These are phyloP conservation scores for Calonectria hongkongensis DNA, from an alignment of 2,329 filamentous ascomycete species.

Conservation along the genomic window DNA sequence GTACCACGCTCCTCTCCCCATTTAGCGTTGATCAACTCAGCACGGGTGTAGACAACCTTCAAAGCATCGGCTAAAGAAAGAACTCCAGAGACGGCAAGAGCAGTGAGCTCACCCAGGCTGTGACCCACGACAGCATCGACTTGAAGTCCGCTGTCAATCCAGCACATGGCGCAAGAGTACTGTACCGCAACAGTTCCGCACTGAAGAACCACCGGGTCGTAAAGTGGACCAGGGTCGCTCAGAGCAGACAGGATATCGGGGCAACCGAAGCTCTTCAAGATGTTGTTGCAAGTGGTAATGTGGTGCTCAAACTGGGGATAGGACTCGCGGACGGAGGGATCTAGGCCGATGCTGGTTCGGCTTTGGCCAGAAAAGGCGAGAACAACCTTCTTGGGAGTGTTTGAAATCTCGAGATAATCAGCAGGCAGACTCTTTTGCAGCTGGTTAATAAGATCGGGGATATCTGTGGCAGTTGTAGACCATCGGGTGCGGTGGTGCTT, in stretches of 20 bases:
- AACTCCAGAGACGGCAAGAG: conserved; percentile 58
- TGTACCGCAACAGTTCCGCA: conserved; percentile 46
- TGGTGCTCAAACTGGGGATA: conserved; percentile 55
- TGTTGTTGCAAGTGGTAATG: conserved; percentile 59
- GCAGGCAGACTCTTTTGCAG: conserved; percentile 15
- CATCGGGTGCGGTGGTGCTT: conserved; percentile 43
- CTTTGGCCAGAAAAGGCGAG: conserved; percentile 63
- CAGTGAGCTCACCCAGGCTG: conserved; percentile 63
- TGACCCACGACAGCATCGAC: conserved; percentile 56
- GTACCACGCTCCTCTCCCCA: conserved; percentile 60
- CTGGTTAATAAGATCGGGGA: conserved; percentile 21
- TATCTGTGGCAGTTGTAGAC: conserved; percentile 35
- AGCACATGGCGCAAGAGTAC: conserved; percentile 47
- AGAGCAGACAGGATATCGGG: conserved; percentile 57
- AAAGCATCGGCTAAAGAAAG: conserved; percentile 58
- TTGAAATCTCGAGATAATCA: conserved; percentile 30
- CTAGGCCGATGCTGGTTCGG: conserved; percentile 42
- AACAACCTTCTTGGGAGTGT: conserved; percentile 52
- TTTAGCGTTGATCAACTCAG: conserved; percentile 54
- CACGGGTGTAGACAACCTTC: conserved; percentile 56
- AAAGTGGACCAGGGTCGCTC: conserved; percentile 51
- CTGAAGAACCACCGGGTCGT: conserved; percentile 59
- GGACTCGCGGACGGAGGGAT: conserved; percentile 26
- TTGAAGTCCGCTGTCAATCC: conserved; percentile 48
- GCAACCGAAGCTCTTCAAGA: conserved; percentile 53